Base-by-base conservation (phyloP, 106 monocot genomes). In the Dactylorhiza incarnata region DNA sequence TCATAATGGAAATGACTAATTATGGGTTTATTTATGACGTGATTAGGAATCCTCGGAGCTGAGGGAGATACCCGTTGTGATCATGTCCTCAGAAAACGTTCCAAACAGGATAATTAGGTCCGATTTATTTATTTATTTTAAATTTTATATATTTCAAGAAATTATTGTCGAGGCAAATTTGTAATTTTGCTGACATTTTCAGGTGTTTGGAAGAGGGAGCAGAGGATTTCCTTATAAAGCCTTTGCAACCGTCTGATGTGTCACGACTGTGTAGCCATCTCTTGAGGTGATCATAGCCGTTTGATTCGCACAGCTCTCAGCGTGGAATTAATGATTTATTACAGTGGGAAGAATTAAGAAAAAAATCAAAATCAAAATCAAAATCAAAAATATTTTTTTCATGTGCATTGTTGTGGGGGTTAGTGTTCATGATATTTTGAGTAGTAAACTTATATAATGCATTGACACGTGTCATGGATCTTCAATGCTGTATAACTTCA, bases 191-290 rank as follows among this genome's bases (percentile, higher is more conserved):
- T 59, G 47, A 5, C 0, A 12, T 22, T 55, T 65, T 25, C 56
- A 86, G 89, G 46, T 90, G 90, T 70, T 72, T 94, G 77, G 89
- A 91, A 55, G 94, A 91, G 44, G 94, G 94, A 13, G 94, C 91
- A 0, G 89, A 89, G 78, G 91, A 91, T 74, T 94, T 94, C 69
- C 49, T 94, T 58, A 68, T 94, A 75, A 94, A 94, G 77, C 94
- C 94, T 6, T 76, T 94, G 8, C 82, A 83, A 25, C 75, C 83
- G 62, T 89, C 91, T 25, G 94, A 94, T 75, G 89, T 94, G 14
- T 82, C 83, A 9, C 52, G 84, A 50, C 67, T 94, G 43, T 80
- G 84, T 49, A 80, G 78, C 47, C 83, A 82, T 14, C 50, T 91
- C 62, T 77, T 78, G 72, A 58, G 82, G 74, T 86, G 75, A 76